These are phyloP conservation scores for Phaffia australis DNA, from an alignment of 768 basidiomycete genomes.

Conservation along the genomic window DNA sequence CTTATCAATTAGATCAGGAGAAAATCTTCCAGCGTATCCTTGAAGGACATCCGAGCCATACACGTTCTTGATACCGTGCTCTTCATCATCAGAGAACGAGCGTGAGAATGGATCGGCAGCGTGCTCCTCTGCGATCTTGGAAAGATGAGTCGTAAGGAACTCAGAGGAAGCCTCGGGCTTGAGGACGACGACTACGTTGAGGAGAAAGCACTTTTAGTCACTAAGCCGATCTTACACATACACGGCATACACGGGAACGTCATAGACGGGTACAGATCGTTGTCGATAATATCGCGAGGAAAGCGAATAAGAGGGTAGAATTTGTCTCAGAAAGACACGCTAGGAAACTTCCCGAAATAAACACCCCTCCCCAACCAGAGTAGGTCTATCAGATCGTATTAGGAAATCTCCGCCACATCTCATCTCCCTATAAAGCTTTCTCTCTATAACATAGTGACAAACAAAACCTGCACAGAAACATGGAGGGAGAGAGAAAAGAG, in stretches of 20 bases:
- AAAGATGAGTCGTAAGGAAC: conserved; percentile 17
- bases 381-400: not conserved
- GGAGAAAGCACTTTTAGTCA: conserved; percentile 37
- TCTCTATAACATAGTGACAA: not conserved
- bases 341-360: not conserved
- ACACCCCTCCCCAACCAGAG: not conserved
- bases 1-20: conserved; percentile 54
- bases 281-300: not conserved
- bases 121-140: conserved; percentile 6
- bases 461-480: not conserved
- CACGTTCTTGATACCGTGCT: conserved; percentile 48
- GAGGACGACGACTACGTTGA: conserved; percentile 32
- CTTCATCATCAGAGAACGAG: conserved; percentile 2
- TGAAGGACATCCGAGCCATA: conserved; percentile 53
- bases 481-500: not conserved
- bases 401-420: not conserved
- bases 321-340: not conserved
- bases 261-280: too few relatives aligned
- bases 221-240: not conserved
- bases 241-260: not conserved
- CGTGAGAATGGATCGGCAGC: conserved; percentile 3
- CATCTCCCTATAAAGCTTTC: not conserved
- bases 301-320: not conserved
- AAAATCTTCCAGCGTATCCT: conserved; percentile 75
- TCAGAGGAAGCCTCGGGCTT: not conserved